Conservation (phyloP, 2,329 filamentous ascomycete genomes). For the Teratosphaeria gauchensis region DNA sequence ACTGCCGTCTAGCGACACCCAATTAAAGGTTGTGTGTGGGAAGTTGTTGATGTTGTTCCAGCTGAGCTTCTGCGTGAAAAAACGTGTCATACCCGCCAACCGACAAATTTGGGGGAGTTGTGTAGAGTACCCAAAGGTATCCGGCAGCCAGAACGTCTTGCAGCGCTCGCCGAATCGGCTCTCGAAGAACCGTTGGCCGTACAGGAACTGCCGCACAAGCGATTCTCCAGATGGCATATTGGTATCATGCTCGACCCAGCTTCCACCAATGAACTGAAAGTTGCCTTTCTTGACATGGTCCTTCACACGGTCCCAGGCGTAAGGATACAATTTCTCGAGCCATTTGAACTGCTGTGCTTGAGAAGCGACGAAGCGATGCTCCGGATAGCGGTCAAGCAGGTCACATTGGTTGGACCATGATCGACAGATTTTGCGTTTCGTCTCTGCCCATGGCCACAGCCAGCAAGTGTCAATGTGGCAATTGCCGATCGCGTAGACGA, state of each 20-base stretch:
- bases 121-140: slow-evolving; percentile 94
- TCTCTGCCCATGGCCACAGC: slow-evolving; percentile 98
- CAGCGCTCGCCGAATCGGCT: slow-evolving; percentile 82
- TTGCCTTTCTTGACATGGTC: slow-evolving; percentile 78
- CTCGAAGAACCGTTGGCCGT: slow-evolving; percentile 91
- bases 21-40: slow-evolving; percentile 97
- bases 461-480: slow-evolving; percentile 98
- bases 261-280: slow-evolving; percentile 92
- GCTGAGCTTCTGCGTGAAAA: slow-evolving; percentile 96
- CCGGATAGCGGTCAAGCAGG: slow-evolving; percentile 87
- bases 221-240: slow-evolving; percentile 96
- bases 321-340: slow-evolving; percentile 82
- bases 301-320: slow-evolving; percentile 83
- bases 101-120: slow-evolving; percentile 91
- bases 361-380: slow-evolving; percentile 84
- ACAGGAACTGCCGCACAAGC: slow-evolving; percentile 85
- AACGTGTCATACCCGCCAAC: slow-evolving; percentile 88
- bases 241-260: slow-evolving; percentile 98
- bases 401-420: slow-evolving; percentile 97
- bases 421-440: slow-evolving; percentile 87
- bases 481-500: slow-evolving; percentile 85
- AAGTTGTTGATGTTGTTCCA: slow-evolving; percentile 99
- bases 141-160: slow-evolving; percentile 92
- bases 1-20: slow-evolving; percentile 90
- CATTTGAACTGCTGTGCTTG: slow-evolving; percentile 98